phyloP scores from a whole-genome alignment of 1,139 yeast species.

The Hanseniaspora uvarum region DNA sequence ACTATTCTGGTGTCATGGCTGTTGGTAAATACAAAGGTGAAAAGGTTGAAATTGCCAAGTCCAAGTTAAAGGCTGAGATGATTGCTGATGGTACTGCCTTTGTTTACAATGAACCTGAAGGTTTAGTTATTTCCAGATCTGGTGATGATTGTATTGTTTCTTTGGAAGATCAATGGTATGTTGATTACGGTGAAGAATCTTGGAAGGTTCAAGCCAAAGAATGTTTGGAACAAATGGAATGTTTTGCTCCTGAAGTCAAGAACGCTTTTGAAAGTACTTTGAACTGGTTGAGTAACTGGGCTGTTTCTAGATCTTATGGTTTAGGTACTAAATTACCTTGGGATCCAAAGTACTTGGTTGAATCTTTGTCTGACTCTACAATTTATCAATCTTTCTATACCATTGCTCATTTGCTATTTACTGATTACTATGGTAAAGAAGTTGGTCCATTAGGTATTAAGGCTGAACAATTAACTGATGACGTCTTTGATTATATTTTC shows the following conservation, averaged over 20 bases:
- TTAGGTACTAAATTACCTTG: conserved; percentile 93
- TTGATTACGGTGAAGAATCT: conserved; percentile 89
- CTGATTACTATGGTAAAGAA: conserved; percentile 72
- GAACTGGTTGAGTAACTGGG: conserved; percentile 98
- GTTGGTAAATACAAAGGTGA: conserved; percentile 79
- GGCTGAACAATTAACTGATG: conserved; percentile 84
- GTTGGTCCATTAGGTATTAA: conserved; percentile 63
- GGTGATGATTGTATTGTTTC: conserved; percentile 97
- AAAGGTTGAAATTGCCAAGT: conserved; percentile 83
- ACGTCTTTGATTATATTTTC: conserved; percentile 86
- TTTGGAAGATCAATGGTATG: conserved; percentile 96
- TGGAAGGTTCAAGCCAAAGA: conserved; percentile 86
- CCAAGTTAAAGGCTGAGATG: conserved; percentile 74
- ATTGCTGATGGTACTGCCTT: conserved; percentile 72
- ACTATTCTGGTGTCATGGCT: conserved; percentile 75
- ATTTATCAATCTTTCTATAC: conserved; percentile 95
- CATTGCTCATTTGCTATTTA: conserved; percentile 72
- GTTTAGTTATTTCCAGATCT: conserved; percentile 78
- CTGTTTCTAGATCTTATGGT: conserved; percentile 93
- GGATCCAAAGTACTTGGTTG: conserved; percentile 90
- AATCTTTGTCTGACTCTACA: conserved; percentile 92
- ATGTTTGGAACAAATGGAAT: conserved; percentile 66
- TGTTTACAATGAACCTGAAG: conserved; percentile 90
- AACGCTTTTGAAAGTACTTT: conserved; percentile 90
- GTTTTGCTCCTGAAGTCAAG: conserved; percentile 74